Evolutionary conservation across 345 rosid genomes (phyloP), one percentile per base, ranked within the genome.

Genomic region (Brassica cretica): DNA sequence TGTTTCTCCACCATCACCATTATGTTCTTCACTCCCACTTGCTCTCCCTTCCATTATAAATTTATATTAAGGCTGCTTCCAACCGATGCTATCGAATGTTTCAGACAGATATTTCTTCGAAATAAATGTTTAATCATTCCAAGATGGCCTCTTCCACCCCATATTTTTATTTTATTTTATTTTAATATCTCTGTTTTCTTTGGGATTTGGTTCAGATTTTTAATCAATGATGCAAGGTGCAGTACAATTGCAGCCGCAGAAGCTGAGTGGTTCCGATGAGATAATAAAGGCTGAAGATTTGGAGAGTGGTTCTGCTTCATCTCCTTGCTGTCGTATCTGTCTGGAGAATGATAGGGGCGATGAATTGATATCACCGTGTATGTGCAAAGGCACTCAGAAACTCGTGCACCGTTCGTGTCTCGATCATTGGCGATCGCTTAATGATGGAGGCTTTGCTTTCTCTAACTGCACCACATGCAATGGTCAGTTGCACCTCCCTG

Each of bases 321-420:
- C 37, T 33, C 2, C 37, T 33, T 1, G 88, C 68, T 94, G 97
- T 75, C 95, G 97, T 51, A 89, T 94, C 77, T 94, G 98, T 82
- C 90, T 92, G 14, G 97, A 94, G 84, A 10, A 41, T 2, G 78
- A 87, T 80, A 96, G 92, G 67, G 98, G 82, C 33, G 97, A 92
- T 85, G 98, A 91, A 70, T 78, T 94, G 86, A 94, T 94, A 84
- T 89, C 97, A 18, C 98, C 98, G 14, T 94, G 98, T 85, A 91
- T 90, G 98, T 94, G 97, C 85, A 94, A 92, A 86, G 97, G 95
- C 74, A 92, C 97, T n/a, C 95, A 90, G 66, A 91, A 90, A 83
- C 90, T 90, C 72, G 97, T 92, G 71, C 97, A 92, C 74, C 93
- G 95, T 0, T 82, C 89, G 27, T 92, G 97, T 75, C 90, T 92